Evolutionary conservation across 306 rosid genomes (phyloP).

Genomic region (Rosa persica): DNA sequence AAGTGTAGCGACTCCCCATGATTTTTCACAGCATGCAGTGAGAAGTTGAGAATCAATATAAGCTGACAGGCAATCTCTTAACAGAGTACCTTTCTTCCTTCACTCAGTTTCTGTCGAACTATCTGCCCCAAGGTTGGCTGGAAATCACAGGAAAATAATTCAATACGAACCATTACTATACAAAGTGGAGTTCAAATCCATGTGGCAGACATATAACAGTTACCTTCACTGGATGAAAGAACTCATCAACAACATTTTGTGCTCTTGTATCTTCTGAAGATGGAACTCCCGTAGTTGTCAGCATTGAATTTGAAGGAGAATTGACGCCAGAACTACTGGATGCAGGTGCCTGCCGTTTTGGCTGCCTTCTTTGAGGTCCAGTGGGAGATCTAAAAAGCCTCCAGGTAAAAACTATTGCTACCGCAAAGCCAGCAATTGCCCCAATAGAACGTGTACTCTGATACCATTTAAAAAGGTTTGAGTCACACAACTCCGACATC

Average conservation of each 20-base stretch:
- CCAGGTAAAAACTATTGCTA: slow-evolving; percentile 88
- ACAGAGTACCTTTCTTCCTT: slow-evolving; percentile 86
- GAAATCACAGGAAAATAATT: slow-evolving; percentile 26
- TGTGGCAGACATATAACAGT: slow-evolving; percentile 11
- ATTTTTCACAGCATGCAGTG: slow-evolving; percentile 1
- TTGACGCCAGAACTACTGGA: slow-evolving; percentile 56
- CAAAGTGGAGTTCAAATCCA: slow-evolving; percentile 1
- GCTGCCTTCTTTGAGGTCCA: slow-evolving; percentile 64
- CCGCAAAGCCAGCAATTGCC: slow-evolving; percentile 86
- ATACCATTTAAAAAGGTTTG: slow-evolving; percentile 24
- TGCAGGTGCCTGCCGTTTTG: slow-evolving; percentile 65
- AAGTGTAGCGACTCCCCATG: not conserved
- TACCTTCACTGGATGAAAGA: slow-evolving; percentile 76
- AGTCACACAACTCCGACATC: slow-evolving; percentile 11
- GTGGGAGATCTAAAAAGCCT: slow-evolving; percentile 74
- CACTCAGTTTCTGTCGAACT: slow-evolving; percentile 87
- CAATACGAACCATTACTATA: slow-evolving; percentile 26
- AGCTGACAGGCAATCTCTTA: not conserved
- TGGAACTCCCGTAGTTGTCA: slow-evolving; percentile 40
- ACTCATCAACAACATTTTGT: slow-evolving; percentile 70
- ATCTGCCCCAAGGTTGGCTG: slow-evolving; percentile 94
- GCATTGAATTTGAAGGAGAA: slow-evolving; percentile 44
- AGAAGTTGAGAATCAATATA: slow-evolving; percentile 9
- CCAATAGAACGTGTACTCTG: slow-evolving; percentile 83
- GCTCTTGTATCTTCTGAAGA: slow-evolving; percentile 62